These are phyloP conservation scores for Mariannaea sp. DNA, from an alignment of 2,329 filamentous ascomycete genomes.

Conservation along the genomic window DNA sequence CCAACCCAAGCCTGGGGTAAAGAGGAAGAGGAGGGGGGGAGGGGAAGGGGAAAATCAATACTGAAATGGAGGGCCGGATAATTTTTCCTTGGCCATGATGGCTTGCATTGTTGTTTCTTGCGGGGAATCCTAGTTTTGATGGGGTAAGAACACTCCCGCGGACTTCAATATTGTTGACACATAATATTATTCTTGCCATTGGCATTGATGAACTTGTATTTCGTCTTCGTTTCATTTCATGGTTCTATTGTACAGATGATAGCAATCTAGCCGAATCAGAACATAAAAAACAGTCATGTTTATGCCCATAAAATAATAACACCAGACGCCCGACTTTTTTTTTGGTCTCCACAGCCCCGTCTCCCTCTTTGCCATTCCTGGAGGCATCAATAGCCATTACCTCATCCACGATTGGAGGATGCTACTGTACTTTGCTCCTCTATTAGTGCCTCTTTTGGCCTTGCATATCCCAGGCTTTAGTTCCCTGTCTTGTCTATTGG, in stretches of 20 bases:
- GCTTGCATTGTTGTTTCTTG: constrained; percentile 22
- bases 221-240: constrained; percentile 11
- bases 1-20: too few relatives aligned
- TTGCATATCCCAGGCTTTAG: constrained; percentile 1
- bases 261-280: too few relatives aligned
- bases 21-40: too few relatives aligned
- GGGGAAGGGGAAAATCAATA: too few relatives aligned
- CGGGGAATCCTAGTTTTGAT: constrained; percentile 28
- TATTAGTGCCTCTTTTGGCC: constrained; percentile 6
- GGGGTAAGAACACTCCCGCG: constrained; percentile 23
- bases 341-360: constrained; percentile 3
- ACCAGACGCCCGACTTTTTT: constrained; percentile 1
- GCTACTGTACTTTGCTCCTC: constrained; percentile 8
- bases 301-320: constrained; percentile 12
- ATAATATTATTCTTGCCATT: too few relatives aligned
- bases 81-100: constrained; percentile 2
- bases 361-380: neutral
- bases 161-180: constrained; percentile 9
- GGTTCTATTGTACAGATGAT: constrained; percentile 24
- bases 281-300: constrained; percentile 1
- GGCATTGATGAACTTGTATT: too few relatives aligned
- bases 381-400: constrained; percentile 20
- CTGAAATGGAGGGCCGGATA: constrained; percentile 7
- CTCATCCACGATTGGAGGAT: constrained; percentile 28
- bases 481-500: neutral